phyloP scores from a whole-genome alignment of 2,329 filamentous ascomycete species.

The Cladorrhinum sp. region DNA sequence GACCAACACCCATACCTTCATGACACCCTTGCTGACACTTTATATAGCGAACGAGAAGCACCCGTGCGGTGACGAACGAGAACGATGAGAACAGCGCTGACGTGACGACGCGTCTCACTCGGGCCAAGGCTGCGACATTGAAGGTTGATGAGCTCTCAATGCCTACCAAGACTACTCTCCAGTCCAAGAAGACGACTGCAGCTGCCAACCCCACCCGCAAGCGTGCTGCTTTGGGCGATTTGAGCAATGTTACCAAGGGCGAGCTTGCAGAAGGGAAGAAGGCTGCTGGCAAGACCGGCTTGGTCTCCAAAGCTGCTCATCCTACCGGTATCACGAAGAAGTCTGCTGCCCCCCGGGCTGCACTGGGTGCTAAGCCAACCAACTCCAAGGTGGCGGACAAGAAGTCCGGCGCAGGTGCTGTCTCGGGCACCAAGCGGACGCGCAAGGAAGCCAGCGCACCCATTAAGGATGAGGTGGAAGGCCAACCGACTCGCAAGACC shows the following conservation, averaged over 20 bases:
- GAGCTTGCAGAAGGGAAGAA: constrained; percentile 75
- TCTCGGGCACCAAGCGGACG: constrained; percentile 64
- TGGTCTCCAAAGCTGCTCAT: constrained; percentile 77
- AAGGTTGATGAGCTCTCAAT: constrained; percentile 60
- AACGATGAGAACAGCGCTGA: constrained; percentile 79
- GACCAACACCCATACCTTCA: background rate
- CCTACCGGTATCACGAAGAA: constrained; percentile 85
- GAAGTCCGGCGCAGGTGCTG: constrained; percentile 68
- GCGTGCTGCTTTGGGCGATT: constrained; percentile 84
- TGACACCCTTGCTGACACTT: constrained; percentile 26
- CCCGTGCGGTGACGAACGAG: constrained; percentile 81
- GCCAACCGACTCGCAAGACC: constrained; percentile 68
- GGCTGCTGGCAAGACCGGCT: constrained; percentile 59
- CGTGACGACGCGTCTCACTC: constrained; percentile 76
- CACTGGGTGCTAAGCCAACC: constrained; percentile 43
- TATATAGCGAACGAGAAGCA: constrained; percentile 61
- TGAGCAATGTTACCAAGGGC: constrained; percentile 89
- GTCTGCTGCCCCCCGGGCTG: constrained; percentile 53
- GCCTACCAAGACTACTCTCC: constrained; percentile 57
- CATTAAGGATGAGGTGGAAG: constrained; percentile 63
- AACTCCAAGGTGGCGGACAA: constrained; percentile 69
- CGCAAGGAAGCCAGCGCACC: constrained; percentile 60
- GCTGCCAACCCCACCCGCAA: constrained; percentile 50
- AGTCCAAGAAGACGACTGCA: constrained; percentile 64
- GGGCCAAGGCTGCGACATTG: constrained; percentile 82